Percentiles rank a stretch among this genome's conserved stretches.
Conservation (phyloP, 441 rosid species). For the Melastoma candidum region DNA sequence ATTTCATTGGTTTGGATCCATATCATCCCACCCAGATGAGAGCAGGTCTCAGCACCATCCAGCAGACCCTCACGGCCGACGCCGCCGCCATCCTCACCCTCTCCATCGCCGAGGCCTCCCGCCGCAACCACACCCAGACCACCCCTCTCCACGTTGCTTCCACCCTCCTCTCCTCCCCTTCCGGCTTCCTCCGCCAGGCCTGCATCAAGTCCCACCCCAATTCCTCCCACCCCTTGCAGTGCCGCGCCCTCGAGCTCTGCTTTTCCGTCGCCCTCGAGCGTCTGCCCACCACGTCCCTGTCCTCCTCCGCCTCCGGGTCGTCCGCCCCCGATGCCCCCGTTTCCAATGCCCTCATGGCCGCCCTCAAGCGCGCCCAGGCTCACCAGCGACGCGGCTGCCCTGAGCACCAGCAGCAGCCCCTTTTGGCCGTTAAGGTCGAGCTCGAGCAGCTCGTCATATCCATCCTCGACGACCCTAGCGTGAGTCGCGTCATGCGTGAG, state of each 20-base stretch:
- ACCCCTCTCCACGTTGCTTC: conserved; percentile 97
- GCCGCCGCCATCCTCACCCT: conserved; percentile 81
- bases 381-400: conserved; percentile 97
- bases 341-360: conserved; percentile 93
- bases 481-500: conserved; percentile 91
- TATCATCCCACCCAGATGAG: conserved; percentile 34
- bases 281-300: conserved; percentile 50
- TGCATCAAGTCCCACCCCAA: conserved; percentile 94
- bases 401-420: conserved; percentile 93
- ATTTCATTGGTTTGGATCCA: no score
- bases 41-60: conserved; percentile 86
- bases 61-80: conserved; percentile 90
- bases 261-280: conserved; percentile 93
- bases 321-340: conserved; percentile 57
- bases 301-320: conserved; percentile 4
- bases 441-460: conserved; percentile 91
- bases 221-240: conserved; percentile 94
- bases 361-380: conserved; percentile 92
- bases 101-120: conserved; percentile 77
- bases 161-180: conserved; percentile 56
- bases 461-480: conserved; percentile 94
- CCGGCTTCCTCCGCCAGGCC: conserved; percentile 87
- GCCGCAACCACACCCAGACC: conserved; percentile 84
- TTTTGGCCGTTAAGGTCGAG: conserved; percentile 89
- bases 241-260: conserved; percentile 95